Evolutionary conservation across 2,329 filamentous ascomycete species (phyloP), one percentile per base, ranked within the genome.

Genomic region (Dryadomyces quercus-mongolicae): DNA sequence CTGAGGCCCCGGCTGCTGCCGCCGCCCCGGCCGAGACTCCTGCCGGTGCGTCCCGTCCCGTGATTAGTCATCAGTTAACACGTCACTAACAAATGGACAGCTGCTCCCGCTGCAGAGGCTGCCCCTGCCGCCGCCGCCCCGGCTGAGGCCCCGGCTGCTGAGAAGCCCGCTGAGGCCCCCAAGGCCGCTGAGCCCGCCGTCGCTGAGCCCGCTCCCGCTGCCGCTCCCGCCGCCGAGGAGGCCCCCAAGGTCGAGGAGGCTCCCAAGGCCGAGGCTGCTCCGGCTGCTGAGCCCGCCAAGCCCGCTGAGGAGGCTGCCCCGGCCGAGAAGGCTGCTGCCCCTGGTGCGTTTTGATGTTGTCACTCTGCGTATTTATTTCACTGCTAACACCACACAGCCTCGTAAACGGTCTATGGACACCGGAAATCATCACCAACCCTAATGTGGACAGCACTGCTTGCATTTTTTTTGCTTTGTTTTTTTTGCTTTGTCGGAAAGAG

Each of bases 221-320:
- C 51, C 31, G 51, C 48, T 55, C 31, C 59, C 18, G 66, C 61
- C 34, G 54, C 54, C 57, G 60, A 61, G 53, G 53, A 58, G 21
- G 51, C 51, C 18, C 10, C 10, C 10, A 40, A 40, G 36, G 53
- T 58, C 16, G 46, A 45, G 20, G 52, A 49, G 34, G 57, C 54
- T 13, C 48, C 51, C 31, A 47, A 55, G 34, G 38, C 49, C 36
- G 51, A 54, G 21, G 54, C 51, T 44, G 25, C 21, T 9, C 59
- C 52, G 5, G 54, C 61, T 31, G 49, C 59, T 21, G 65, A 65
- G 52, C 59, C 63, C 31, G 60, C 62, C 55, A 63, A 65, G 59
- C 61, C 64, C 6, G 59, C 65, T n/a, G 65, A 65, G 34, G 61
- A 40, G 40, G 54, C 54, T 56, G 60, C 62, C 53, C 54, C 59